phyloP scores from a whole-genome alignment of 768 basidiomycete genomes.

The Hericium coralloides region DNA sequence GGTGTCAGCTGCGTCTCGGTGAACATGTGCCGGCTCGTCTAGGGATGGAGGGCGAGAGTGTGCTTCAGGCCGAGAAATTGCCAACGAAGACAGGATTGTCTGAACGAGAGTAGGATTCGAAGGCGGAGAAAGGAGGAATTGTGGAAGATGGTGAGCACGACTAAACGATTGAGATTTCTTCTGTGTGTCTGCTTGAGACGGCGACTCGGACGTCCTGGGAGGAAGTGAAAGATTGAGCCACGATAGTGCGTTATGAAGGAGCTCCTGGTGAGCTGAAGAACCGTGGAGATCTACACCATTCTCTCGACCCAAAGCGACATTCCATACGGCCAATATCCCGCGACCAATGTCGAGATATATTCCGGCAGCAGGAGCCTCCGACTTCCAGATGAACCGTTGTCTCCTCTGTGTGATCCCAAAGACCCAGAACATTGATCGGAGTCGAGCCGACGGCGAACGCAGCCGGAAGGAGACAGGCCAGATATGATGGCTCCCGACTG shows the following conservation, averaged over 20 bases:
- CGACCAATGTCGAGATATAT: neutral
- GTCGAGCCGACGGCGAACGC: neutral
- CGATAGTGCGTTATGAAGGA: neutral
- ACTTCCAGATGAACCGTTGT: neutral
- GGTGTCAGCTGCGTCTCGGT: constrained; percentile 64
- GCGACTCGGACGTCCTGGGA: neutral
- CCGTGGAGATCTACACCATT: too few relatives aligned
- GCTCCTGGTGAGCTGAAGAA: too few relatives aligned
- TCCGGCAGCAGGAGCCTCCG: neutral
- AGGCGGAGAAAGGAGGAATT: constrained; percentile 45
- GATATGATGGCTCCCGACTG: neutral
- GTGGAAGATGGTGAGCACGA: constrained; percentile 35
- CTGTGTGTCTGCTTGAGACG: neutral
- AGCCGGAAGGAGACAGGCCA: neutral
- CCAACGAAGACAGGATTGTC: constrained; percentile 29
- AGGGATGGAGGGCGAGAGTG: neutral
- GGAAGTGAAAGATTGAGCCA: neutral
- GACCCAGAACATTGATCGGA: neutral
- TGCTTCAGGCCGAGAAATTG: constrained; percentile 18
- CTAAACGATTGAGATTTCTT: constrained; percentile 32
- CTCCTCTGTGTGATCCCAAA: neutral
- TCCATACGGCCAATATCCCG: neutral
- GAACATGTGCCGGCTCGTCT: constrained; percentile 24
- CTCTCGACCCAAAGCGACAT: neutral
- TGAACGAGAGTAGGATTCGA: constrained; percentile 32